These are phyloP conservation scores for Lachnellula willkommii DNA, from an alignment of 2,329 filamentous ascomycete species.

Conservation along the genomic window DNA sequence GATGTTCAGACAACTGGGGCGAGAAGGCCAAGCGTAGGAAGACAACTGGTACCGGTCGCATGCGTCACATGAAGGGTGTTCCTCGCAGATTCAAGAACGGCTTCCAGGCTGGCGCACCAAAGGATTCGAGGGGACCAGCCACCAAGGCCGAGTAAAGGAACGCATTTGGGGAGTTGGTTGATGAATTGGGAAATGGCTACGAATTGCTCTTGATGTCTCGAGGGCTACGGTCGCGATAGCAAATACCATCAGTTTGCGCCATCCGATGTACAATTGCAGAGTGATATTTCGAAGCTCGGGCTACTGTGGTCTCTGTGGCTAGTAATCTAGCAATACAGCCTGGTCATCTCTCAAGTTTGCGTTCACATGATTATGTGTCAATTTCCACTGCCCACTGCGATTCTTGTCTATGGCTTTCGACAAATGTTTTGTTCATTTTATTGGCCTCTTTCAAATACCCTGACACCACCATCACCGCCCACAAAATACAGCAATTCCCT, in stretches of 20 bases:
- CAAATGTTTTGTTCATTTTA: conserved; percentile 19
- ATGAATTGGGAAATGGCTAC: conserved; percentile 32
- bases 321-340: neutral
- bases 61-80: conserved; percentile 90
- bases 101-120: conserved; percentile 86
- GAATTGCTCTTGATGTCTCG: conserved; percentile 28
- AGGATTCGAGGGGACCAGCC: conserved; percentile 67
- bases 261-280: conserved; percentile 15
- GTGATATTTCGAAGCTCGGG: conserved; percentile 14
- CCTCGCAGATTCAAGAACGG: conserved; percentile 95
- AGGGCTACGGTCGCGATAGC: conserved; percentile 29
- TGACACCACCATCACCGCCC: conserved; percentile 70
- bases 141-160: conserved; percentile 34
- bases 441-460: conserved; percentile 78
- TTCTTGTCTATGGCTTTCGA: neutral
- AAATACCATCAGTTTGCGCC: conserved; percentile 32
- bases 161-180: conserved; percentile 30
- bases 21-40: conserved; percentile 99
- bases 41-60: conserved; percentile 95
- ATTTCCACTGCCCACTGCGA: neutral
- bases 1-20: conserved; percentile 91
- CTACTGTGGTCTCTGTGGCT: neutral
- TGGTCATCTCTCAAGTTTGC: conserved; percentile 1
- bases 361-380: neutral
- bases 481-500: conserved; percentile 79